Evolutionary conservation across 2,329 filamentous ascomycete genomes (phyloP), one percentile per base, ranked within the genome.

Genomic region (Fusarium cicatricum): DNA sequence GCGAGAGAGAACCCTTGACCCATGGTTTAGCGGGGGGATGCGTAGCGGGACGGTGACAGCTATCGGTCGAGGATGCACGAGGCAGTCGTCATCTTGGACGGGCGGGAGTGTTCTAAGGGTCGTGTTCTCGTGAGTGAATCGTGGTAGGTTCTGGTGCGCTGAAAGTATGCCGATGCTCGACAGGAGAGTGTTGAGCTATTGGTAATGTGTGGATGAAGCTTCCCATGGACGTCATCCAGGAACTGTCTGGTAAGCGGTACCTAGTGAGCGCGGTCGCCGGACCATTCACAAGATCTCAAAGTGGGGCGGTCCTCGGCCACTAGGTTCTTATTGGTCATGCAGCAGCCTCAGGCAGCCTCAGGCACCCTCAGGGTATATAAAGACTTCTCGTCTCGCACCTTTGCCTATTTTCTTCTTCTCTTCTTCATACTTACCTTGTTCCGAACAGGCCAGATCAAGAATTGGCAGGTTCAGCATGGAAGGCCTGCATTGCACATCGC

Each of bases 1-100:
- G 92, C 91, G 68, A 96, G 86, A 60, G 94, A 97, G 79, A 97
- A 97, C 64, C 92, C 93, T 83, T 99, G 95, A 64, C 95, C 95
- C 95, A 99, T 99, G 64, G 65, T 62, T 47, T 60, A 45, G 54
- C 33, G 44, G 52, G 54, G 52, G 34, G 58, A 52, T 37, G 54
- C 54, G 51, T 62, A 47, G 46, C 32, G 38, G 47, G 51, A 60
- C 64, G 34, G 63, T 64, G 39, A 55, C 58, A 58, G 66, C 65
- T 69, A 69, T 68, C 58, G 61, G 53, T 61, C 57, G 46, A 47
- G 56, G 32, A 48, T 46, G 52, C 42, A 57, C 49, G 54, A 62
- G 47, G 52, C 58, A 51, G 58, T 59, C 53, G 52, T 69, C 66
- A 69, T 69, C 45, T 68, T 69, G 66, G 34, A 59, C 51, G 39